Percentiles rank a stretch among this genome's conserved stretches.
Evolutionary conservation across 2,329 filamentous ascomycete genomes (phyloP).

Genomic region (Chaetomium strumarium): DNA sequence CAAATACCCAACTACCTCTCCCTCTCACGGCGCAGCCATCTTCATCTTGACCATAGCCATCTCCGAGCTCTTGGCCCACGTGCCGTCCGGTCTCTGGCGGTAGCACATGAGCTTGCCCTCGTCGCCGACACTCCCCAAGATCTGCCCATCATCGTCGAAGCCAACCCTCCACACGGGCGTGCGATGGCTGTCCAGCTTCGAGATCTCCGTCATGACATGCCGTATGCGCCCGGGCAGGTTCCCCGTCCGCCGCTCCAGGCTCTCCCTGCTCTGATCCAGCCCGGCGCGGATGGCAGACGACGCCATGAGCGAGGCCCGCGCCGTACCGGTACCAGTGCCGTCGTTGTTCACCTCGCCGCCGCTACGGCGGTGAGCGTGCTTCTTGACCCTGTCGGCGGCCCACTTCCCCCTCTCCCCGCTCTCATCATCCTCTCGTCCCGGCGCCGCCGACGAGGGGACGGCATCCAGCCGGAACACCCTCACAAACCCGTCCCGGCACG

Average conservation of each 20-base stretch:
- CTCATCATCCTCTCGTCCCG: not conserved
- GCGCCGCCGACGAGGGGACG: conserved; percentile 29
- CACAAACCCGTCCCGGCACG: conserved; percentile 85
- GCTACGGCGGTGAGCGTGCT: conserved; percentile 26
- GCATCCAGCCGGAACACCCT: conserved; percentile 80
- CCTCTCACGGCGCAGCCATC: conserved; percentile 36
- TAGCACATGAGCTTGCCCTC: conserved; percentile 63
- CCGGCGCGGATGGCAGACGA: conserved; percentile 46
- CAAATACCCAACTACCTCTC: not conserved
- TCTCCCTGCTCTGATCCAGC: conserved; percentile 44
- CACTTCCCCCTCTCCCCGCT: conserved; percentile 28
- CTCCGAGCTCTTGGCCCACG: conserved; percentile 56
- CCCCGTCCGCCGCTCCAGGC: conserved; percentile 46
- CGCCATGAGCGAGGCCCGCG: not conserved
- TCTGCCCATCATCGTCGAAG: conserved; percentile 65
- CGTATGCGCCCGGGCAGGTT: conserved; percentile 58
- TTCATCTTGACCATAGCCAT: conserved; percentile 51
- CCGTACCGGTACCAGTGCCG: not conserved
- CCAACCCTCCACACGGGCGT: conserved; percentile 70
- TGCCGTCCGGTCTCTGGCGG: conserved; percentile 51
- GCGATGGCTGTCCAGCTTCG: conserved; percentile 60
- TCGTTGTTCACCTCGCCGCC: not conserved
- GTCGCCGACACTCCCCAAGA: conserved; percentile 70
- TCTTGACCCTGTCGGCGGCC: conserved; percentile 42
- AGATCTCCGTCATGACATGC: conserved; percentile 58